These are phyloP conservation scores for Malus hybrid DNA, from an alignment of 331 rosid genomes.

Conservation along the genomic window DNA sequence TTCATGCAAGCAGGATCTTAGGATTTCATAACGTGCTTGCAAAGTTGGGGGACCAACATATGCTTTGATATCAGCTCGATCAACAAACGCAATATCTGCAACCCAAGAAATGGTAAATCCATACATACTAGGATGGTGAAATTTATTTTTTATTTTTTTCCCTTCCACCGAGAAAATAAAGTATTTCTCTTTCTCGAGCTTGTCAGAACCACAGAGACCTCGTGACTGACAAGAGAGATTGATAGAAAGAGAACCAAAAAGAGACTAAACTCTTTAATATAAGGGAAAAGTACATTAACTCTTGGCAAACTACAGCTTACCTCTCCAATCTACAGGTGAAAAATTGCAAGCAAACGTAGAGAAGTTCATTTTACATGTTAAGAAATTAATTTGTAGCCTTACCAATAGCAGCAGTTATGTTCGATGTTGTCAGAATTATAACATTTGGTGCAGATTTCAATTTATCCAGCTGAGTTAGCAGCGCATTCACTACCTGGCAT, in stretches of 20 bases:
- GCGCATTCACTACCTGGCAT: conserved; percentile 94
- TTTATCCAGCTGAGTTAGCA: conserved; percentile 94
- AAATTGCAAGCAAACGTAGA: background rate
- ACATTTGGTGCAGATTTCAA: conserved; percentile 93
- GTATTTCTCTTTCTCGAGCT: background rate
- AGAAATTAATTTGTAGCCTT: conserved; percentile 31
- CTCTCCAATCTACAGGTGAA: background rate
- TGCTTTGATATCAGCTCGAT: conserved; percentile 96
- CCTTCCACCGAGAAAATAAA: background rate
- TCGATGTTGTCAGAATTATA: conserved; percentile 85
- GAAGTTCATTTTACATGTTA: background rate
- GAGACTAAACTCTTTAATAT: background rate
- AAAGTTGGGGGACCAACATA: conserved; percentile 98
- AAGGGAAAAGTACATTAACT: background rate
- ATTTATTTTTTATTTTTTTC: too few species aligned
- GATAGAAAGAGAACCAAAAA: background rate
- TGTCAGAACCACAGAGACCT: background rate
- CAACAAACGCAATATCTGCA: conserved; percentile 94
- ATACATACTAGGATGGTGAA: background rate
- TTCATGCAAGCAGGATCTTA: conserved; percentile 83
- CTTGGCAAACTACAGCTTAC: background rate
- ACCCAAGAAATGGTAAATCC: conserved; percentile 22
- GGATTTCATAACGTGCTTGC: conserved; percentile 87
- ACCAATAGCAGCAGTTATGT: conserved; percentile 97
- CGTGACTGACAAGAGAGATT: background rate